These are phyloP conservation scores for Nothophytophthora sp. DNA, from an alignment of 352 stramenopile genomes.

Conservation along the genomic window DNA sequence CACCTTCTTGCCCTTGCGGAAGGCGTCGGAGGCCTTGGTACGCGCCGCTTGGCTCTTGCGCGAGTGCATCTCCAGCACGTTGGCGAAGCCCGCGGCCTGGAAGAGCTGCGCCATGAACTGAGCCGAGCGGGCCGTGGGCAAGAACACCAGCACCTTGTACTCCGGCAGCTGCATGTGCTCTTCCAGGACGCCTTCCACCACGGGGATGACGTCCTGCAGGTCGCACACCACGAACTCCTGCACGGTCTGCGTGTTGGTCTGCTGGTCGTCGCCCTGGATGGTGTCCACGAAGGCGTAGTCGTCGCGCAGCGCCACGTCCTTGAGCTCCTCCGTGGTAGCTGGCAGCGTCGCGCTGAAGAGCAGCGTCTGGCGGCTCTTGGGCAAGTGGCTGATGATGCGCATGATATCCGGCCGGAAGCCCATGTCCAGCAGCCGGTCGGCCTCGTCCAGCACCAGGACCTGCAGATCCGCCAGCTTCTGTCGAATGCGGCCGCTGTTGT, in stretches of 20 bases:
- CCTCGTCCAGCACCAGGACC: conserved; percentile 94
- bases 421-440: conserved; percentile 96
- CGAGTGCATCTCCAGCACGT: conserved; percentile 96
- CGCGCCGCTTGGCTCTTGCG: conserved; percentile 93
- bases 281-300: conserved; percentile 93
- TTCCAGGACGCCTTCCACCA: conserved; percentile 74
- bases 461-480: conserved; percentile 46
- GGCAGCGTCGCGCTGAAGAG: conserved; percentile 96
- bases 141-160: conserved; percentile 97
- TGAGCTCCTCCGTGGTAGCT: conserved; percentile 80
- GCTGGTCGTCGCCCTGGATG: conserved; percentile 88
- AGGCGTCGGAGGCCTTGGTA: conserved; percentile 87
- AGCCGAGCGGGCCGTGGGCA: conserved; percentile 88
- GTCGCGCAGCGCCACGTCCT: conserved; percentile 79
- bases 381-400: conserved; percentile 77
- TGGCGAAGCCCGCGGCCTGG: conserved; percentile 53
- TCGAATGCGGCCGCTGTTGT: conserved; percentile 90
- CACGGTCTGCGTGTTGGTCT: conserved; percentile 88
- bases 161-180: conserved; percentile 70
- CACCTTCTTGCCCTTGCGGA: conserved; percentile 82
- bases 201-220: conserved; percentile 69
- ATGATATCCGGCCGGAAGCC: conserved; percentile 93
- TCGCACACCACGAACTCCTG: conserved; percentile 82
- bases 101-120: conserved; percentile 93
- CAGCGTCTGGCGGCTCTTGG: conserved; percentile 89